A percentile compares a stretch with the other conserved stretches of the same genome.
Conservation (phyloP, 176 grass and related monocot genomes). For the Alopecurus myosuroides region DNA sequence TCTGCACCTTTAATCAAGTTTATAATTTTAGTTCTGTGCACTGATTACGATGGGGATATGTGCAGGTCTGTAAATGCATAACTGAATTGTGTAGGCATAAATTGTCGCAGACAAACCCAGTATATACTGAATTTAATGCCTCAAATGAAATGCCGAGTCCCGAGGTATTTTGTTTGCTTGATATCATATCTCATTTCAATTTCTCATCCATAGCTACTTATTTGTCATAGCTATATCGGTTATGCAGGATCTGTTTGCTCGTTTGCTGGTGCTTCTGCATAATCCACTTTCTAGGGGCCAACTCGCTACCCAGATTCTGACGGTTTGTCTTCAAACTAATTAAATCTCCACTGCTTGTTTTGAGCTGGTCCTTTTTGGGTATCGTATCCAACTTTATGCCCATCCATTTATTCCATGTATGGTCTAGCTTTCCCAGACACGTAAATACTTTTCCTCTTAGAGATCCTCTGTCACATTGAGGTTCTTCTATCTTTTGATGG, state of each 20-base stretch:
- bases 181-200: conserved; percentile 30
- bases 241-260: conserved; percentile 92
- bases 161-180: conserved; percentile 54
- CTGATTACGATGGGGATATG: conserved; percentile 23
- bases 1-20: conserved; percentile 11
- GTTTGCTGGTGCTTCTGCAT: conserved; percentile 91
- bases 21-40: not conserved
- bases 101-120: conserved; percentile 51
- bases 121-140: conserved; percentile 70
- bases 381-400: conserved; percentile 4
- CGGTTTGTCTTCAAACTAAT: conserved; percentile 52
- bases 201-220: conserved; percentile 25
- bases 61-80: conserved; percentile 98
- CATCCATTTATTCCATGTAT: not conserved
- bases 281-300: conserved; percentile 91
- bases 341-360: conserved; percentile 11
- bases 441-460: not conserved
- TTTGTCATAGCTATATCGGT: conserved; percentile 18
- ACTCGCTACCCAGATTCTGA: conserved; percentile 81
- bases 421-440: not conserved
- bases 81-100: conserved; percentile 89
- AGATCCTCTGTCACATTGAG: not conserved
- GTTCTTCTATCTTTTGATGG: conserved; percentile 12
- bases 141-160: conserved; percentile 72
- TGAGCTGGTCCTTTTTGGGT: not conserved